Conservation (phyloP, 2,329 filamentous ascomycete genomes). For the Penicillium sp. region DNA sequence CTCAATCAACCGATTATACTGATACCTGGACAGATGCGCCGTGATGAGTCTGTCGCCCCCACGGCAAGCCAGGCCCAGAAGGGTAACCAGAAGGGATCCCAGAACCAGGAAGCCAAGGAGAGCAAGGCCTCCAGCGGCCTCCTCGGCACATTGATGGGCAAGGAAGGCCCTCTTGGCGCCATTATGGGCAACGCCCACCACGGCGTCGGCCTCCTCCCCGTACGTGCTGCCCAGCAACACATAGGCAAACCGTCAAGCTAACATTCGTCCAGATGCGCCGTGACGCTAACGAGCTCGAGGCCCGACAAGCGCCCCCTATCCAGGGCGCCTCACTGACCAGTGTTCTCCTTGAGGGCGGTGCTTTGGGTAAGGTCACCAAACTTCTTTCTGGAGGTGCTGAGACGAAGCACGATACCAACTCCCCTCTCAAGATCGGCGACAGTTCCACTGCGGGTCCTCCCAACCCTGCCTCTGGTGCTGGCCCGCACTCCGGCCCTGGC, state of each 20-base stretch:
- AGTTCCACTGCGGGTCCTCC: slow-evolving; percentile 2
- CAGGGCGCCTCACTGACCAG: slow-evolving; percentile 19
- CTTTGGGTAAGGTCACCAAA: slow-evolving; percentile 16
- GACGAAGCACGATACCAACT: neutral
- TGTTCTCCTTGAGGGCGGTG: slow-evolving; percentile 15
- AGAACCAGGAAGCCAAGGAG: neutral
- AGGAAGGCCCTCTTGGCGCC: slow-evolving; percentile 13
- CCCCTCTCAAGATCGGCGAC: neutral
- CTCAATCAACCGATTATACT: neutral
- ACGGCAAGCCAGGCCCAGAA: neutral
- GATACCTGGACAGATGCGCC: neutral
- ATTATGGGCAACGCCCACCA: slow-evolving; percentile 18
- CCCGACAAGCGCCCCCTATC: slow-evolving; percentile 16
- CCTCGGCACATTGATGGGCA: slow-evolving; percentile 9
- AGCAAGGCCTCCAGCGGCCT: neutral
- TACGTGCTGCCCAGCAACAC: neutral
- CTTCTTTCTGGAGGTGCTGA: slow-evolving; percentile 3
- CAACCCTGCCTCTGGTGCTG: slow-evolving; percentile 7
- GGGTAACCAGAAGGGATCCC: neutral
- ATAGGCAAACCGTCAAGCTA: neutral
- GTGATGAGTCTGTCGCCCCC: neutral
- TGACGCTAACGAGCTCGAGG: slow-evolving; percentile 11
- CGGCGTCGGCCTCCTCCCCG: slow-evolving; percentile 22
- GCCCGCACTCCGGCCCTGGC: slow-evolving; percentile 3
- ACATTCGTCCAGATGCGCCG: slow-evolving; percentile 17